Evolutionary conservation across 2,329 filamentous ascomycete species (phyloP).

Genomic region (Aspergillus aculeatus): DNA sequence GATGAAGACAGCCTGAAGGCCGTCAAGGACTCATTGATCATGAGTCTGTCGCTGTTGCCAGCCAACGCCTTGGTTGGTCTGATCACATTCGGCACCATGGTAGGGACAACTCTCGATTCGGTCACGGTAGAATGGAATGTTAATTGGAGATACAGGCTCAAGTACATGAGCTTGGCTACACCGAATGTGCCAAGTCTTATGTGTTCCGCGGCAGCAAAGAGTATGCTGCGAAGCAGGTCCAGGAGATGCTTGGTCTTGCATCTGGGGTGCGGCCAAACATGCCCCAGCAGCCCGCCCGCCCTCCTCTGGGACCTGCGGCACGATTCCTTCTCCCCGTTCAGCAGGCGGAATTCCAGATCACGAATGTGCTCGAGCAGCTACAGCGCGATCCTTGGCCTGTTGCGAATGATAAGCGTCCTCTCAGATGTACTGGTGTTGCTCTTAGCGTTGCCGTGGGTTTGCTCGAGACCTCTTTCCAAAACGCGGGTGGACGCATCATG

Average conservation of each 20-base stretch:
- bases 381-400: conserved; percentile 98
- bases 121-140: conserved; percentile 12
- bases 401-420: conserved; percentile 82
- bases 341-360: conserved; percentile 95
- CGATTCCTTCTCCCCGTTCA: conserved; percentile 92
- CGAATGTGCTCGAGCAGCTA: conserved; percentile 89
- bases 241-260: conserved; percentile 90
- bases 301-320: conserved; percentile 74
- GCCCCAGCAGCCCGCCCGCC: conserved; percentile 70
- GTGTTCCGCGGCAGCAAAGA: conserved; percentile 98
- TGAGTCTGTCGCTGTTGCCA: conserved; percentile 64
- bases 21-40: conserved; percentile 65
- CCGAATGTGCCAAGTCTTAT: conserved; percentile 96
- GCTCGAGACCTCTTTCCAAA: conserved; percentile 92
- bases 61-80: conserved; percentile 64
- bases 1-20: conserved; percentile 67
- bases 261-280: conserved; percentile 71
- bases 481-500: conserved; percentile 94
- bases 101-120: conserved; percentile 40
- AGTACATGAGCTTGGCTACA: conserved; percentile 97
- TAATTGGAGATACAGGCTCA: conserved; percentile 61
- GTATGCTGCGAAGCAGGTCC: conserved; percentile 97
- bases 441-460: conserved; percentile 90
- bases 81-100: conserved; percentile 82
- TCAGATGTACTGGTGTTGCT: conserved; percentile 94